Percentiles rank a stretch among this genome's conserved stretches.
Evolutionary conservation across 176 grass and related monocot genomes (phyloP).

Genomic region (Juncus effusus): DNA sequence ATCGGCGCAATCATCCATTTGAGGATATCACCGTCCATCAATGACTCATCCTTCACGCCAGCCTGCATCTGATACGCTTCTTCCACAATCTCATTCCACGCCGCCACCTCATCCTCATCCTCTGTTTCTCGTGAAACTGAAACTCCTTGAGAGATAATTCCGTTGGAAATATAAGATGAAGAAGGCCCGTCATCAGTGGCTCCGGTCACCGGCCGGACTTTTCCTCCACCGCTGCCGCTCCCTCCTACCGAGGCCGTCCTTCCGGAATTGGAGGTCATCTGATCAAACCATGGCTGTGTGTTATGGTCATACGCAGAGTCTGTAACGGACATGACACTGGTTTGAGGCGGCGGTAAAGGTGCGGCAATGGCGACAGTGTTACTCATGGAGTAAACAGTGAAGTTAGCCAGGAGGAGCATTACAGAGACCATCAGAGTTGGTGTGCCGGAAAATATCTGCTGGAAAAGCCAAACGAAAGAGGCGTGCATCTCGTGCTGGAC

Average conservation of each 20-base stretch:
- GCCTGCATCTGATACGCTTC: conserved; percentile 63
- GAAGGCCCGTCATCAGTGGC: conserved; percentile 56
- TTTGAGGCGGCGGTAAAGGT: conserved; percentile 26
- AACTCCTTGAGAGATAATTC: conserved; percentile 19
- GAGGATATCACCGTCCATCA: conserved; percentile 57
- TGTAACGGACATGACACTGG: conserved; percentile 22
- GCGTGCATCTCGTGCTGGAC: conserved; percentile 82
- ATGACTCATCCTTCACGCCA: conserved; percentile 33
- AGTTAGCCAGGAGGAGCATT: conserved; percentile 96
- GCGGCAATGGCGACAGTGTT: conserved; percentile 28
- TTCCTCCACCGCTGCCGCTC: conserved; percentile 56
- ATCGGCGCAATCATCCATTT: conserved; percentile 61
- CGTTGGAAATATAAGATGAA: conserved; percentile 9
- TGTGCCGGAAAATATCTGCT: conserved; percentile 86
- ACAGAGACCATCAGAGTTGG: conserved; percentile 88
- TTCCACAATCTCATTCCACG: conserved; percentile 55
- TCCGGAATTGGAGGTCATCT: conserved; percentile 34
- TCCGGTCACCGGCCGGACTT: conserved; percentile 56
- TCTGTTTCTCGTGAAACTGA: neutral
- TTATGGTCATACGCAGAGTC: conserved; percentile 33
- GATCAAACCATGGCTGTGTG: conserved; percentile 28
- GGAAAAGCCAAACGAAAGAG: conserved; percentile 99
- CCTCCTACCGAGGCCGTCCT: conserved; percentile 54
- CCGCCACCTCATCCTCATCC: conserved; percentile 38
- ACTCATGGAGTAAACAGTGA: conserved; percentile 89